Percentiles rank a stretch among this genome's conserved stretches.
phyloP scores from a whole-genome alignment of 495 filamentous ascomycete species.

The Xylaria venustula region DNA sequence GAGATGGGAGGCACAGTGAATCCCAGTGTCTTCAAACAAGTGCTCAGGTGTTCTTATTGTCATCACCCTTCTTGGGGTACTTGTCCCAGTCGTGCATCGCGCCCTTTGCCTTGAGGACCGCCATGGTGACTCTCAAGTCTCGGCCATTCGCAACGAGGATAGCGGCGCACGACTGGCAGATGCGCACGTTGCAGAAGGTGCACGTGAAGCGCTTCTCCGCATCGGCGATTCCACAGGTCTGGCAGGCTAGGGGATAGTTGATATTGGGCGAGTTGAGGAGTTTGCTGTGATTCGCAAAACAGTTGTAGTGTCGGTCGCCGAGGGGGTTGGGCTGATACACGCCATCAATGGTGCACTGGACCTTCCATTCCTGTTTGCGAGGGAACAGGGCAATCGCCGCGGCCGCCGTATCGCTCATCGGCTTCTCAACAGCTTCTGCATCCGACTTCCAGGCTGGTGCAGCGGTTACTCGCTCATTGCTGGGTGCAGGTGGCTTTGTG shows the following conservation, averaged over 20 bases:
- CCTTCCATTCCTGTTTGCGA: neutral
- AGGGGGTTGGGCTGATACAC: constrained; percentile 21
- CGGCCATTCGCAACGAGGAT: constrained; percentile 19
- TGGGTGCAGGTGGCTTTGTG: neutral
- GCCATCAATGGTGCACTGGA: constrained; percentile 8
- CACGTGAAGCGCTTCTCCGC: constrained; percentile 21
- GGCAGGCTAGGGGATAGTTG: constrained; percentile 25
- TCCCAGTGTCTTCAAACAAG: neutral
- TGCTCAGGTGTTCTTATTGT: neutral
- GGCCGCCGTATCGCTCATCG: constrained; percentile 18
- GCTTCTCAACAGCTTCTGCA: neutral
- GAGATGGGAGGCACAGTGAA: too few relatives aligned
- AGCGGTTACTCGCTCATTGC: neutral
- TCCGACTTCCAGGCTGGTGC: neutral
- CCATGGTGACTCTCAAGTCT: constrained; percentile 20
- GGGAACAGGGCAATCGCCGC: constrained; percentile 24
- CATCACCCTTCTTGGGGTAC: neutral
- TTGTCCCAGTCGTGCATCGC: constrained; percentile 1
- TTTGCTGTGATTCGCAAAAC: constrained; percentile 17
- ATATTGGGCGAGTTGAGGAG: constrained; percentile 24
- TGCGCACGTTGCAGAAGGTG: constrained; percentile 25
- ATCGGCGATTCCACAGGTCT: constrained; percentile 25
- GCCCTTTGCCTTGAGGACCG: neutral
- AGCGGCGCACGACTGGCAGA: constrained; percentile 25
- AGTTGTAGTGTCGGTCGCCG: constrained; percentile 20